Evolutionary conservation across 73 alveolate species (phyloP).

Genomic region (Loxodes magnus): DNA sequence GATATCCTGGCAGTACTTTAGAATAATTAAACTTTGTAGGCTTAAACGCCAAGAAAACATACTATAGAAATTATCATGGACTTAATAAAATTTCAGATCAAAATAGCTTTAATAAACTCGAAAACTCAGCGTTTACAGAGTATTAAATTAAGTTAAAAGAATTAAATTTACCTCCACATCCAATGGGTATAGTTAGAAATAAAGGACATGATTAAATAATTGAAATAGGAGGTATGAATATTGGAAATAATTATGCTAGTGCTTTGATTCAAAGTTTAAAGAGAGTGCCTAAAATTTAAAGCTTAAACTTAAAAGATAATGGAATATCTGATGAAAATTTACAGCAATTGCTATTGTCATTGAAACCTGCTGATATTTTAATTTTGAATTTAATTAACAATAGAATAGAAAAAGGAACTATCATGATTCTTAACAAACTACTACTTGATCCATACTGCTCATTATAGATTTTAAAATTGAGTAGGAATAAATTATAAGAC

Average conservation of each 20-base stretch:
- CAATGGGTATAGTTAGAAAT: conserved; percentile 8
- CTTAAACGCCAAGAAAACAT: too few relatives aligned
- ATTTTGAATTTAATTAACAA: neutral
- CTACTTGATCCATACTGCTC: too few relatives aligned
- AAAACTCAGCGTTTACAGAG: conserved; percentile 4
- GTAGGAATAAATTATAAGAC: too few relatives aligned
- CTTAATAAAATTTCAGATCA: too few relatives aligned
- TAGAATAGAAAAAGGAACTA: neutral
- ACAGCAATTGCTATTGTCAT: neutral
- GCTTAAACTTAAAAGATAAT: neutral
- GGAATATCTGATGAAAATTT: conserved; percentile 1
- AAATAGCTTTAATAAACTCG: conserved; percentile 3
- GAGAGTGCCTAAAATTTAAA: neutral
- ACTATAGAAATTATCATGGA: too few relatives aligned
- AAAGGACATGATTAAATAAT: conserved; percentile 2
- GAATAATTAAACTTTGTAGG: too few relatives aligned
- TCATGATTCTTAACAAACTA: neutral
- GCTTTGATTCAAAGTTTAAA: conserved; percentile 9
- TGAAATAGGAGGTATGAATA: conserved; percentile 4
- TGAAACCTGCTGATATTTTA: neutral
- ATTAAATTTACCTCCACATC: conserved; percentile 1
- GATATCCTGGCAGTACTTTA: too few relatives aligned
- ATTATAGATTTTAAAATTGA: too few relatives aligned
- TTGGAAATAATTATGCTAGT: conserved; percentile 6
- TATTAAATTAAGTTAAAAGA: neutral